Conservation (phyloP, 1,284 basidiomycete genomes). For the Naganishia sp. region DNA sequence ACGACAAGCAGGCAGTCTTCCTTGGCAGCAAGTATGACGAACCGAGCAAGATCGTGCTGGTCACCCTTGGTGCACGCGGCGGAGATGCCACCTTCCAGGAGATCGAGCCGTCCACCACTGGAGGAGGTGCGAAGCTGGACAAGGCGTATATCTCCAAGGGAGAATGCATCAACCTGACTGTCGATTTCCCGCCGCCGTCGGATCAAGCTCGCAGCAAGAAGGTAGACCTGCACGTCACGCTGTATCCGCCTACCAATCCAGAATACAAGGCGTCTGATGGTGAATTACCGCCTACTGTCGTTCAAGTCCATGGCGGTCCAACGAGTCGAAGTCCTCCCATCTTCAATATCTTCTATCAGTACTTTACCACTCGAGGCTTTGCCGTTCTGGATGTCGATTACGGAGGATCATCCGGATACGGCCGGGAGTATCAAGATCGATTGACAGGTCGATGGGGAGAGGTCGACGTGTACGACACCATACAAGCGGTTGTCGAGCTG, state of each 20-base stretch:
- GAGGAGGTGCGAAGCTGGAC: conserved; percentile 24
- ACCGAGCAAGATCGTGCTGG: conserved; percentile 35
- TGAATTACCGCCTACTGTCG: conserved; percentile 47
- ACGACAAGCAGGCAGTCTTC: conserved; percentile 36
- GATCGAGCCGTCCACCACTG: conserved; percentile 26
- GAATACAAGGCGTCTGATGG: conserved; percentile 38
- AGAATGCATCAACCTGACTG: conserved; percentile 23
- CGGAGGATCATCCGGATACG: conserved; percentile 50
- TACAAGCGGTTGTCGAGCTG: conserved; percentile 49
- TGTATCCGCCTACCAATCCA: conserved; percentile 48
- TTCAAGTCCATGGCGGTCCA: conserved; percentile 52
- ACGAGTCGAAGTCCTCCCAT: conserved; percentile 35
- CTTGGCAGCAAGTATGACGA: conserved; percentile 35
- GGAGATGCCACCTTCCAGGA: conserved; percentile 26
- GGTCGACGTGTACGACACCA: conserved; percentile 51
- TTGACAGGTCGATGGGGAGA: conserved; percentile 48
- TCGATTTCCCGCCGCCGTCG: conserved; percentile 27
- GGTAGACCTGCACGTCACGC: conserved; percentile 43
- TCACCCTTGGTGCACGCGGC: conserved; percentile 29
- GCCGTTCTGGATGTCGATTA: conserved; percentile 48
- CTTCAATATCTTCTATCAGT: conserved; percentile 39
- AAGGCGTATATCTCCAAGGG: conserved; percentile 25
- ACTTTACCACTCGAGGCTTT: conserved; percentile 45
- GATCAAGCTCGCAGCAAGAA: conserved; percentile 11
- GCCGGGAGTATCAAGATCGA: conserved; percentile 46